Evolutionary conservation across 306 rosid species (phyloP).

Genomic region (Gastrolobium villosum): DNA sequence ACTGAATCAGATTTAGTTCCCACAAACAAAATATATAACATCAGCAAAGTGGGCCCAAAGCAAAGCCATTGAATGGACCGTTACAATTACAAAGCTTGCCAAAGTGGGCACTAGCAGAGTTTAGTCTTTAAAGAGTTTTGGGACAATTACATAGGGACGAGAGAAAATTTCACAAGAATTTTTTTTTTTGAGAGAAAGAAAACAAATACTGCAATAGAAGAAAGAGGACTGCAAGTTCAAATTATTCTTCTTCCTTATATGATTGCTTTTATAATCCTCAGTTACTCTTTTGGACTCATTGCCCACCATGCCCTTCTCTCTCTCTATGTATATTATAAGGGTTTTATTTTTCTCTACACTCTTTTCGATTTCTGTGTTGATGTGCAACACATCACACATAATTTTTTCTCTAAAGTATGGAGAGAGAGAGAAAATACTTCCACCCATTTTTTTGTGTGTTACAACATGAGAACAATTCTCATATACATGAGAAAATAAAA

Average conservation of each 20-base stretch:
- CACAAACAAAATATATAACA: background rate
- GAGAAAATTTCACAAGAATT: background rate
- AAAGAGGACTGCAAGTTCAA: slow-evolving; percentile 71
- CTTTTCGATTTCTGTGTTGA: too few species aligned
- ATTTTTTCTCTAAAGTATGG: too few species aligned
- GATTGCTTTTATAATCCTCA: slow-evolving; percentile 66
- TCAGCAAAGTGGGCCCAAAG: slow-evolving; percentile 49
- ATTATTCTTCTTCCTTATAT: slow-evolving; percentile 81
- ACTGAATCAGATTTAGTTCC: slow-evolving; percentile 27
- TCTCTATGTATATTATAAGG: slow-evolving; percentile 1
- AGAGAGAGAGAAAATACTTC: too few species aligned
- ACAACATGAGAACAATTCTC: too few species aligned
- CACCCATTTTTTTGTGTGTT: too few species aligned
- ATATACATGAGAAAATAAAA: too few species aligned
- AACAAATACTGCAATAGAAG: slow-evolving; percentile 55
- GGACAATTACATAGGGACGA: slow-evolving; percentile 39
- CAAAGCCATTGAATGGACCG: slow-evolving; percentile 55
- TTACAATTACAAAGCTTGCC: slow-evolving; percentile 49
- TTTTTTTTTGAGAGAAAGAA: background rate
- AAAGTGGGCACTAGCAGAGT: too few species aligned
- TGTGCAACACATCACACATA: too few species aligned
- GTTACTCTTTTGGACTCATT: slow-evolving; percentile 69
- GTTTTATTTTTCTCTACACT: too few species aligned
- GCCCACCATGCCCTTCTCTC: slow-evolving; percentile 33
- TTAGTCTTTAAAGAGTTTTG: too few species aligned